Evolutionary conservation across 2,329 filamentous ascomycete genomes (phyloP).

Genomic region (Apiospora sp.): DNA sequence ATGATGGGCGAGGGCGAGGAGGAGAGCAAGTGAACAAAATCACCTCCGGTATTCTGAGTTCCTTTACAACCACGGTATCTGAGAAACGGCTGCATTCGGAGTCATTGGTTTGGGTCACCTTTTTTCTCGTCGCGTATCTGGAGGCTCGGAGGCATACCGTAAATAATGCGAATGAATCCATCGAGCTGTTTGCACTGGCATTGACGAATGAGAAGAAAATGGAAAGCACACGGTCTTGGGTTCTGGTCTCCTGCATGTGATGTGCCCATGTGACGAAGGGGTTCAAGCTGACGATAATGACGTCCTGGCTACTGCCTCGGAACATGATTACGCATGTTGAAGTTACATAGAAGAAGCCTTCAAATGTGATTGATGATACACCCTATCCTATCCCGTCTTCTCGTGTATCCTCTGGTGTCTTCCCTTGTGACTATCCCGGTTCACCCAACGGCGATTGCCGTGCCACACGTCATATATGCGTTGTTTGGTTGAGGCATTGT

Average conservation of each 20-base stretch:
- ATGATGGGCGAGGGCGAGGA: constrained; percentile 76
- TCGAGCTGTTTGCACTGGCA: constrained; percentile 26
- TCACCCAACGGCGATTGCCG: background rate
- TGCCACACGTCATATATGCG: background rate
- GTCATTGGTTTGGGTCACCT: constrained; percentile 65
- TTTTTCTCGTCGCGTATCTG: constrained; percentile 31
- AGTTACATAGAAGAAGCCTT: constrained; percentile 20
- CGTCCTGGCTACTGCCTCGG: constrained; percentile 13
- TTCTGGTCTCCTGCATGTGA: constrained; percentile 18
- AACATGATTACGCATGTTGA: constrained; percentile 19
- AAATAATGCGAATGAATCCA: constrained; percentile 31
- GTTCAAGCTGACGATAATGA: constrained; percentile 13
- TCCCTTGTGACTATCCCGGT: background rate
- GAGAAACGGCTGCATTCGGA: constrained; percentile 65
- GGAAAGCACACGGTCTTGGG: constrained; percentile 19
- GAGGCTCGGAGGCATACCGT: constrained; percentile 30
- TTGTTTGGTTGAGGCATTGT: background rate
- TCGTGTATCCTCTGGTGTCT: background rate
- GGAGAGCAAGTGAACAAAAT: constrained; percentile 56
- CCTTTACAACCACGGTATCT: constrained; percentile 28
- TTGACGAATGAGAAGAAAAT: constrained; percentile 22
- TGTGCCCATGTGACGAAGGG: constrained; percentile 10
- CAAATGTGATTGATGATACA: constrained; percentile 20
- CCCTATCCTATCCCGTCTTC: background rate
- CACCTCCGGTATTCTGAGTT: constrained; percentile 53